These are phyloP conservation scores for Boletus insuetus DNA, from an alignment of 768 basidiomycete genomes.

Conservation along the genomic window DNA sequence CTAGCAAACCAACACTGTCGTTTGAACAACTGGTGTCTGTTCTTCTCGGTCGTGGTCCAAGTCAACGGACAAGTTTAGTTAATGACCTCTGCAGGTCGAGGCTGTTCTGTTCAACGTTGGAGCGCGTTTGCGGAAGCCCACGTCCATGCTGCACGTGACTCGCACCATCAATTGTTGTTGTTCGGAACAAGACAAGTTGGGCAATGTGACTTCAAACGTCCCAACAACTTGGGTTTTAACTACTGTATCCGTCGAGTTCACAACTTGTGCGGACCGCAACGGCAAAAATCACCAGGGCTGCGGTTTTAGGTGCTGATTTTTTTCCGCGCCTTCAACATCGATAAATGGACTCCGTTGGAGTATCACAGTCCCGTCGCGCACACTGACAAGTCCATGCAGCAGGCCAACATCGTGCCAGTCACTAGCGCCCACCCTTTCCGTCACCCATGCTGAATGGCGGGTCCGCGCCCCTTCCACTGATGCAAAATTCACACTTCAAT, in stretches of 20 bases:
- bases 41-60: neutral
- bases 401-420: neutral
- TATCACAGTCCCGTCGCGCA: too few relatives aligned
- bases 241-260: neutral
- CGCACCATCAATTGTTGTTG: too few relatives aligned
- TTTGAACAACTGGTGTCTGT: neutral
- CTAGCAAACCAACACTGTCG: neutral
- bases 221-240: too few relatives aligned
- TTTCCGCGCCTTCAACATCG: too few relatives aligned
- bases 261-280: neutral
- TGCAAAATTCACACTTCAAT: neutral
- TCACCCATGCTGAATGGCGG: neutral
- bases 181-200: too few relatives aligned
- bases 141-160: slow-evolving; percentile 14
- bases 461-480: neutral
- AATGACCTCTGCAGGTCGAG: neutral
- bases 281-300: too few relatives aligned
- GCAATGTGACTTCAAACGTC: too few relatives aligned
- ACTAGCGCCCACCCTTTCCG: neutral
- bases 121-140: neutral
- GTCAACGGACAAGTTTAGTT: neutral
- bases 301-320: neutral
- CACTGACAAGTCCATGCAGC: too few relatives aligned
- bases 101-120: slow-evolving; percentile 7
- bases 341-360: too few relatives aligned